These are phyloP conservation scores for Halophytophthora batemanensis DNA, from an alignment of 352 stramenopile genomes.

Conservation along the genomic window DNA sequence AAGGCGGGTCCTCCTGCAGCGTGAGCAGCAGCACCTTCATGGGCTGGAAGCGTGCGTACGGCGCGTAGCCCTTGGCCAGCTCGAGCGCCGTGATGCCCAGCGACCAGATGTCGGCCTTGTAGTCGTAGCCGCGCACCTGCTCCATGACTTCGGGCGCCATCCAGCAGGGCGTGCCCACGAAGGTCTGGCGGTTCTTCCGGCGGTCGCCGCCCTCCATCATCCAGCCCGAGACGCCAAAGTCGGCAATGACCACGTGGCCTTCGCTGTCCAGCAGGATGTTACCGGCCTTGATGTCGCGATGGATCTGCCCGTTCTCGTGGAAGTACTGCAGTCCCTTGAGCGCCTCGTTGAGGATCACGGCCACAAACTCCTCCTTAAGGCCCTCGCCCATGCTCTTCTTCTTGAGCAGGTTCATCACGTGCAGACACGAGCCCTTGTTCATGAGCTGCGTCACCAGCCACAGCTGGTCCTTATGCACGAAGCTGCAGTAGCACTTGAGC, in stretches of 20 bases:
- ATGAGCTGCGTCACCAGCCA: slow-evolving; percentile 99
- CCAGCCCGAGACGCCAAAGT: slow-evolving; percentile 99
- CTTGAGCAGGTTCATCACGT: slow-evolving; percentile 95
- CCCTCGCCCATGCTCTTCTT: slow-evolving; percentile 88
- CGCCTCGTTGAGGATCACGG: slow-evolving; percentile 96
- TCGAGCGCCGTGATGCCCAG: slow-evolving; percentile 98
- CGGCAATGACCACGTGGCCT: slow-evolving; percentile 95
- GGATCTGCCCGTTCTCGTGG: slow-evolving; percentile 98
- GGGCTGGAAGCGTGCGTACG: slow-evolving; percentile 96
- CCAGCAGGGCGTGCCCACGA: slow-evolving; percentile 98
- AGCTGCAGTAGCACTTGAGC: slow-evolving; percentile 96
- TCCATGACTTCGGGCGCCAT: slow-evolving; percentile 95
- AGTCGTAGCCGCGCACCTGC: slow-evolving; percentile 89
- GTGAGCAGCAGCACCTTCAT: slow-evolving; percentile 98
- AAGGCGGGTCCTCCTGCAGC: slow-evolving; percentile 95
- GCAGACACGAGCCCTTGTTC: slow-evolving; percentile 97
- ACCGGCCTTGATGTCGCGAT: slow-evolving; percentile 98
- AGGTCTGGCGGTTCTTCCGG: slow-evolving; percentile 95
- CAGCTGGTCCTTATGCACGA: slow-evolving; percentile 96
- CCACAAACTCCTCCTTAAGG: slow-evolving; percentile 94
- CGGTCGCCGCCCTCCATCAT: slow-evolving; percentile 95
- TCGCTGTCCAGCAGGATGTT: slow-evolving; percentile 95
- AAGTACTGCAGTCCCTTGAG: slow-evolving; percentile 98
- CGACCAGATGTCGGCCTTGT: slow-evolving; percentile 99
- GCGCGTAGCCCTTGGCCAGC: slow-evolving; percentile 97